phyloP scores from a whole-genome alignment of 306 rosid genomes.

The Hylodesmum podocarpum region DNA sequence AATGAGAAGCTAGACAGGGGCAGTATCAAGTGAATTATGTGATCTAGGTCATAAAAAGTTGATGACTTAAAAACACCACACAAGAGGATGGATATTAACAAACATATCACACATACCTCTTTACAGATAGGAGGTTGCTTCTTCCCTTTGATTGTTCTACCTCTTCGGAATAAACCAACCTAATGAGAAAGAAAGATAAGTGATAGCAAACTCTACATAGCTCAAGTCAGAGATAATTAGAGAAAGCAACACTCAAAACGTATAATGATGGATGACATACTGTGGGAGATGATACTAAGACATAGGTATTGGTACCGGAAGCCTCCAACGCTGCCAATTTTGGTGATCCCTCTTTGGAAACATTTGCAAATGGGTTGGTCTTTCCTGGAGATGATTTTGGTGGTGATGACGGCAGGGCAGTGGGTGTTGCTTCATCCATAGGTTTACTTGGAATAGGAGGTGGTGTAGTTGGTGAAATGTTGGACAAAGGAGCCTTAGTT shows the following conservation, averaged over 20 bases:
- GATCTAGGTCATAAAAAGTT: constrained; percentile 8
- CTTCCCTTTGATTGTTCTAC: constrained; percentile 87
- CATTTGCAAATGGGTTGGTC: constrained; percentile 54
- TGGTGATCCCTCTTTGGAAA: constrained; percentile 46
- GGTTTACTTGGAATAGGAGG: constrained; percentile 86
- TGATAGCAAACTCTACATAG: constrained; percentile 23
- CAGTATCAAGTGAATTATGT: constrained; percentile 16
- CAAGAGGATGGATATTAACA: constrained; percentile 5
- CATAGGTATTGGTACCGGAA: constrained; percentile 62
- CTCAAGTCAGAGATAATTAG: constrained; percentile 13
- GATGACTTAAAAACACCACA: neutral
- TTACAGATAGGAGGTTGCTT: constrained; percentile 78
- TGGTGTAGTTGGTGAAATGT: constrained; percentile 66
- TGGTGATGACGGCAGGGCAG: constrained; percentile 45
- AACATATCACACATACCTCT: constrained; percentile 60
- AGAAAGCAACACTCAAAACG: neutral
- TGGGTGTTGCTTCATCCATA: constrained; percentile 64
- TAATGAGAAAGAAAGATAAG: constrained; percentile 21
- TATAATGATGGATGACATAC: constrained; percentile 42
- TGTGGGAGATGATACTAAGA: constrained; percentile 68
- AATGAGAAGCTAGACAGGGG: neutral
- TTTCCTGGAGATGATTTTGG: constrained; percentile 67
- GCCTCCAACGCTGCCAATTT: constrained; percentile 88
- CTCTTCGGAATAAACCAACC: constrained; percentile 89
- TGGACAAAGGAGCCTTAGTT: constrained; percentile 56